A percentile compares a stretch with the other conserved stretches of the same genome.
Evolutionary conservation across 2,329 filamentous ascomycete genomes (phyloP).

Genomic region (Penicillium corylophilum): DNA sequence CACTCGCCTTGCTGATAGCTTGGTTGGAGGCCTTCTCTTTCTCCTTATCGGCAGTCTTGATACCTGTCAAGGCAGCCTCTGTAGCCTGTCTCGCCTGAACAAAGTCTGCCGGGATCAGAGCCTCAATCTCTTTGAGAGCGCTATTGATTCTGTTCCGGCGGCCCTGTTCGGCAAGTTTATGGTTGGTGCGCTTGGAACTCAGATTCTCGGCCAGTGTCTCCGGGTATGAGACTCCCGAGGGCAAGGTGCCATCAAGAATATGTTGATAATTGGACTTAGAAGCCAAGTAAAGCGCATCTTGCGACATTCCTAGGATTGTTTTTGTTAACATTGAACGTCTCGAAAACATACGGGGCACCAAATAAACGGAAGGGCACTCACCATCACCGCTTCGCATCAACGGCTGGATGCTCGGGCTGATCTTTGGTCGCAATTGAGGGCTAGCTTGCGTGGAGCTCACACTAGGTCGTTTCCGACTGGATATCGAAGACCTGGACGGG

Average conservation of each 20-base stretch:
- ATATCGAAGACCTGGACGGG: conserved; percentile 48
- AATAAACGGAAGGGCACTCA: conserved; percentile 39
- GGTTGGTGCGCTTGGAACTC: conserved; percentile 92
- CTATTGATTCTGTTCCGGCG: conserved; percentile 93
- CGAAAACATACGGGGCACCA: not conserved
- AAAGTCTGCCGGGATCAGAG: conserved; percentile 66
- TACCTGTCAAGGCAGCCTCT: conserved; percentile 41
- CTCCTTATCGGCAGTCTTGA: conserved; percentile 45
- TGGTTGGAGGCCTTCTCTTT: conserved; percentile 51
- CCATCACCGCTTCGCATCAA: conserved; percentile 70
- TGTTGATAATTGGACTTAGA: conserved; percentile 98
- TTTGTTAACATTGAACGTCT: conserved; percentile 15
- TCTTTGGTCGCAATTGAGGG: conserved; percentile 80
- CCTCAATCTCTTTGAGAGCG: conserved; percentile 86
- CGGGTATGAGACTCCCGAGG: conserved; percentile 87
- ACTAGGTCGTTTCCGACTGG: conserved; percentile 65
- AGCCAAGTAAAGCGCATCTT: conserved; percentile 73
- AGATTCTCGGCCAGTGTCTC: conserved; percentile 88
- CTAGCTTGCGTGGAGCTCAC: conserved; percentile 74
- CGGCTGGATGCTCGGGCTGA: conserved; percentile 93
- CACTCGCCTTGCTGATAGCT: conserved; percentile 88
- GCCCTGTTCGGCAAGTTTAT: conserved; percentile 97
- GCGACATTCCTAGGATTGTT: conserved; percentile 43
- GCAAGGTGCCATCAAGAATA: conserved; percentile 86
- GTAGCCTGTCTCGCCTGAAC: conserved; percentile 45